Evolutionary conservation across 2,329 filamentous ascomycete species (phyloP).

Genomic region (Fusarium pseudocircinatum): DNA sequence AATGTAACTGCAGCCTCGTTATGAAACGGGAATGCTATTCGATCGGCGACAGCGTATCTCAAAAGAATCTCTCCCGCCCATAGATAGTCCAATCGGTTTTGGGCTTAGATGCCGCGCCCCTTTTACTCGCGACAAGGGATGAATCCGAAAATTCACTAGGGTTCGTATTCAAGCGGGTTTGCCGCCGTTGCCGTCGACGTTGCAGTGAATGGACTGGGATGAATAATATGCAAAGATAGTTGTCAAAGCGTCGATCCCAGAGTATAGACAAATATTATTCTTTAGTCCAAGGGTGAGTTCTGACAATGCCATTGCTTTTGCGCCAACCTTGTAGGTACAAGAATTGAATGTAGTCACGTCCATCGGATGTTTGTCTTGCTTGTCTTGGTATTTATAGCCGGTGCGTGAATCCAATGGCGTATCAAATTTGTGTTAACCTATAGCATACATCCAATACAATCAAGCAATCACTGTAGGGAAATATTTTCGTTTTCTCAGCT

Average conservation of each 20-base stretch:
- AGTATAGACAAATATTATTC: too few relatives aligned
- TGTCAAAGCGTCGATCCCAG: neutral
- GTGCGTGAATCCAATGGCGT: too few relatives aligned
- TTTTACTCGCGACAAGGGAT: neutral
- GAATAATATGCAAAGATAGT: too few relatives aligned
- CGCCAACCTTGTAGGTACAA: too few relatives aligned
- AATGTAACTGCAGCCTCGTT: neutral
- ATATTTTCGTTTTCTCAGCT: too few relatives aligned
- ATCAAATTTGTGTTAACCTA: too few relatives aligned
- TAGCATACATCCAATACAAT: too few relatives aligned
- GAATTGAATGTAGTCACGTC: too few relatives aligned
- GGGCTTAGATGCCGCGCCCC: neutral
- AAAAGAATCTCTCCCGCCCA: neutral
- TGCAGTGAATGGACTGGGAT: neutral
- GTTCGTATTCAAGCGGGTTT: neutral
- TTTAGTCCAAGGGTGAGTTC: fast-evolving
- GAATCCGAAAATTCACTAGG: neutral
- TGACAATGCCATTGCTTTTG: too few relatives aligned
- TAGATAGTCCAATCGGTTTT: neutral
- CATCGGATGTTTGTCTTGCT: too few relatives aligned
- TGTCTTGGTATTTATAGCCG: too few relatives aligned
- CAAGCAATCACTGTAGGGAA: too few relatives aligned
- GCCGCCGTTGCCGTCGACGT: neutral
- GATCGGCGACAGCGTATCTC: neutral
- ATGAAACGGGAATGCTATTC: neutral